Base-by-base conservation (phyloP, 805 yeast species). In the Saturnispora quitensis region DNA sequence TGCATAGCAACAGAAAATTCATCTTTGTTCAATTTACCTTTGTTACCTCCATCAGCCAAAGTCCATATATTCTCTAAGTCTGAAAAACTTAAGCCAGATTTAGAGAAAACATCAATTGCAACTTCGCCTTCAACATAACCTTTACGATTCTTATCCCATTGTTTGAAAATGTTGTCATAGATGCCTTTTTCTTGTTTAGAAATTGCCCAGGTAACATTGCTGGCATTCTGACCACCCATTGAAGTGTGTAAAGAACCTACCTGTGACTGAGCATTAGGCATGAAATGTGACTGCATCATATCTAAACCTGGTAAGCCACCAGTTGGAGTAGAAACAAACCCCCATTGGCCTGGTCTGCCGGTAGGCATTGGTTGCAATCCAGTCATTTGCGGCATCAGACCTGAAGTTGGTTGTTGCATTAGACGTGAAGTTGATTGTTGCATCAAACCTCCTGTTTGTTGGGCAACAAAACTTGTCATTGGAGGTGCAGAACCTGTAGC, bases 1-100 rank as follows among this genome's bases (percentile, higher is more conserved):
- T 95, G 97, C 98, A 91, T 93, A 33, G 98, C 97, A 35, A 93
- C 89, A 0, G 96, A 85, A 71, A 91, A 93, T 66, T 89, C 96
- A 65, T 91, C 97, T 61, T 80, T 82, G 65, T 87, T 86, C 58
- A 91, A 78, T 63, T 79, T 81, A 4, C 97, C 97, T 51, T 84
- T 76, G 65, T 89, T 86, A 51, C 83, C 82, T 15, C 83, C 77
- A 65, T 93, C 98, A 51, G 90, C 80, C 58, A 91, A 74, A 47
- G 81, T 86, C 99, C 99, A 91, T 56, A 93, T 89, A 42, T 82
- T 75, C 67, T 90, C 98, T 55, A 91, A 75, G 61, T 90, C 97
- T 4, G 81, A 74, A 66, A 97, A 81, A 51, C 82, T 75, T 58
- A 93, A 77, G 2, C 98, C 98, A 20, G 96, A 86, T 69, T 93